Evolutionary conservation across 164 flowering plant genomes (phyloP).

Genomic region (Warburgia ugandensis): DNA sequence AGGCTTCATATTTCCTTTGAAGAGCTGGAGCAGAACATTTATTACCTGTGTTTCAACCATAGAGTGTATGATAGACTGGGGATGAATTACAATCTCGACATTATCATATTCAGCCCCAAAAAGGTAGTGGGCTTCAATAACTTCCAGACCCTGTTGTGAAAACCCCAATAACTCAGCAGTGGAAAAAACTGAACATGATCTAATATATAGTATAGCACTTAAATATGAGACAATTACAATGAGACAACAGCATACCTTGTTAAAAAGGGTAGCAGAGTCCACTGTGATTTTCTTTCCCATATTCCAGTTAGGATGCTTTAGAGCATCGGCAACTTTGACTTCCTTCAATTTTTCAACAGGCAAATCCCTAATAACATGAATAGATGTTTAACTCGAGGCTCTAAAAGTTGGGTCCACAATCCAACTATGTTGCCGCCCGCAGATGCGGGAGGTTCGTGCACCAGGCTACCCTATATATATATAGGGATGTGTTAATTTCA

Average conservation of each 20-base stretch:
- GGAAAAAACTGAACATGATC: not conserved
- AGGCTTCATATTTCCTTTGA: too few species aligned
- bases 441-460: too few species aligned
- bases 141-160: conserved; percentile 80
- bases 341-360: conserved; percentile 94
- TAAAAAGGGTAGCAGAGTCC: conserved; percentile 98
- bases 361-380: conserved; percentile 66
- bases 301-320: conserved; percentile 97
- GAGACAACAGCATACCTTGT: conserved; percentile 47
- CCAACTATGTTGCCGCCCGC: not conserved
- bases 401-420: conserved; percentile 1
- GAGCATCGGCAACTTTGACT: conserved; percentile 92
- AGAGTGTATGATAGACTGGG: conserved; percentile 94
- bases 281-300: conserved; percentile 99
- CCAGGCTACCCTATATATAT: too few species aligned
- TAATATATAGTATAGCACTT: not conserved
- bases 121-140: conserved; percentile 95
- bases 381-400: conserved; percentile 3
- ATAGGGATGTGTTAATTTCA: too few species aligned
- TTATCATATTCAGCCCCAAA: conserved; percentile 92
- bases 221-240: not conserved
- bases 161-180: not conserved
- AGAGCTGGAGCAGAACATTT: too few species aligned
- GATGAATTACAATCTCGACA: conserved; percentile 93
- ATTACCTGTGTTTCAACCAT: conserved; percentile 99